phyloP scores from a whole-genome alignment of 2,329 filamentous ascomycete genomes.

The Pestalotiopsis sp. region DNA sequence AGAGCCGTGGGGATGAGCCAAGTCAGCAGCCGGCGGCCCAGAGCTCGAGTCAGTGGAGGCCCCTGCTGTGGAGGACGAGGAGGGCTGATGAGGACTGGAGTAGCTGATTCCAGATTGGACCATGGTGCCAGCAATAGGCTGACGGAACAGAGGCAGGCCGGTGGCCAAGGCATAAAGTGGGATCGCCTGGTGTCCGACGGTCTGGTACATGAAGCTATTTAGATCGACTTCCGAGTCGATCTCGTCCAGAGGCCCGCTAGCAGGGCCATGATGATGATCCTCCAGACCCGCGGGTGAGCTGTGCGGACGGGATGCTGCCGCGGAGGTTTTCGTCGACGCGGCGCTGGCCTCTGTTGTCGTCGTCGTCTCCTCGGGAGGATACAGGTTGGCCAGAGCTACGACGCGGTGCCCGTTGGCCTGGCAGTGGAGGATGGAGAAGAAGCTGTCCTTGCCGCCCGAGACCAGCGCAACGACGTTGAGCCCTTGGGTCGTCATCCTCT shows the following conservation, averaged over 20 bases:
- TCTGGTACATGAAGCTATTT: conserved; percentile 99
- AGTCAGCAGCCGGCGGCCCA: neutral
- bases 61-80: conserved; percentile 7
- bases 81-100: conserved; percentile 30
- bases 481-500: conserved; percentile 40
- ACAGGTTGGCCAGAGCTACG: conserved; percentile 86
- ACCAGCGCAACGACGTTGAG: conserved; percentile 87
- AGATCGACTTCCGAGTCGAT: conserved; percentile 64
- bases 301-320: conserved; percentile 15
- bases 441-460: conserved; percentile 96
- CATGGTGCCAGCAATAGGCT: conserved; percentile 72
- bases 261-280: conserved; percentile 24
- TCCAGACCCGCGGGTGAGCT: conserved; percentile 14
- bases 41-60: neutral
- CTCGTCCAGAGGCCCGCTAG: conserved; percentile 23
- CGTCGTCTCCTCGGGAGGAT: conserved; percentile 50
- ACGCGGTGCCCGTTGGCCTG: conserved; percentile 81
- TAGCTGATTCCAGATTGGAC: conserved; percentile 77
- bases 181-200: conserved; percentile 85
- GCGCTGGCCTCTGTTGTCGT: conserved; percentile 12
- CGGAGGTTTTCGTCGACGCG: conserved; percentile 15
- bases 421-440: conserved; percentile 92
- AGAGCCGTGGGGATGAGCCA: neutral
- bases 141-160: conserved; percentile 80
- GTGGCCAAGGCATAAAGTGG: conserved; percentile 83